Percentiles rank a stretch among this genome's conserved stretches.
Conservation (phyloP, 2,329 filamentous ascomycete genomes). For the Myriosclerotinia scirpicola region DNA sequence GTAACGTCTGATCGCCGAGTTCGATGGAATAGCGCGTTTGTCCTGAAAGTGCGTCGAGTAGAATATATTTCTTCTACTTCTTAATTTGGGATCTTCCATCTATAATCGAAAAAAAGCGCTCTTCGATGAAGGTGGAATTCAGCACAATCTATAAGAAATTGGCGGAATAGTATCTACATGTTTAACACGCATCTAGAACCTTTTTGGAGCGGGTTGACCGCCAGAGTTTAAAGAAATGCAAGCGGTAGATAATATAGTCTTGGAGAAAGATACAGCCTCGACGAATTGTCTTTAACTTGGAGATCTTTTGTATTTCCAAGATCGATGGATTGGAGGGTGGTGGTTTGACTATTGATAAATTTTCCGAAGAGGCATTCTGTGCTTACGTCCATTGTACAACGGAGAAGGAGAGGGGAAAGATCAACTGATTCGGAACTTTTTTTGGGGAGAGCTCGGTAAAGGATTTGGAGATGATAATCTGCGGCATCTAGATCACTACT, state of each 20-base stretch:
- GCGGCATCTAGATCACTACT: constrained; percentile 42
- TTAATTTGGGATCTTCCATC: constrained; percentile 13
- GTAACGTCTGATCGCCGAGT: constrained; percentile 43
- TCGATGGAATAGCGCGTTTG: constrained; percentile 44
- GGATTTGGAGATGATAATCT: constrained; percentile 53
- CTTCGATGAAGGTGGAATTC: constrained; percentile 13
- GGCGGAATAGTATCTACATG: constrained; percentile 32
- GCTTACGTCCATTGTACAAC: constrained; percentile 53
- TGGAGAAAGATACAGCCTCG: constrained; percentile 44
- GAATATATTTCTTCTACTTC: constrained; percentile 41
- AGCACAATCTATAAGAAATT: constrained; percentile 37
- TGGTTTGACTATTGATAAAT: constrained; percentile 44
- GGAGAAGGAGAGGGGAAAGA: constrained; percentile 48
- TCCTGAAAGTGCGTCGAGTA: constrained; percentile 51
- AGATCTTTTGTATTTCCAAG: constrained; percentile 28
- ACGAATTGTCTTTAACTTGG: constrained; percentile 41
- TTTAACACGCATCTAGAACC: constrained; percentile 38
- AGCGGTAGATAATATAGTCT: constrained; percentile 39
- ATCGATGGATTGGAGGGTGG: constrained; percentile 41
- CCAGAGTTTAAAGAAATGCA: constrained; percentile 37
- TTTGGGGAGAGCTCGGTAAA: constrained; percentile 36
- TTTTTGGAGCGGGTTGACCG: constrained; percentile 35
- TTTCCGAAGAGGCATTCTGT: constrained; percentile 59
- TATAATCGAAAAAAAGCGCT: constrained; percentile 19
- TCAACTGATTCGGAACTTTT: constrained; percentile 42